Conservation (phyloP, 768 basidiomycete genomes). For the Serendipita sp. region DNA sequence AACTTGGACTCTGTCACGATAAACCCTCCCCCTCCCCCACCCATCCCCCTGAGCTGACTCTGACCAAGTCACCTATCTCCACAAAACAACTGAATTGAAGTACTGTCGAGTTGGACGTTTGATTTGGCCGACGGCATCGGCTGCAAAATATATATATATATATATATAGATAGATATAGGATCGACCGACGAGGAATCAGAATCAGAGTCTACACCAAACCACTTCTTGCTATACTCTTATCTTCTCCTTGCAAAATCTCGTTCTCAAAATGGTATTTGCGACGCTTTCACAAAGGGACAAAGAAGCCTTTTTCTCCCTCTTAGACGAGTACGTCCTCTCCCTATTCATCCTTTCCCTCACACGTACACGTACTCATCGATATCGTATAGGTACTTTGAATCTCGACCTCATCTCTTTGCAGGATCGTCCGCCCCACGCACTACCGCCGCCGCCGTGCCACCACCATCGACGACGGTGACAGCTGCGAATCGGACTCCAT, state of each 20-base stretch:
- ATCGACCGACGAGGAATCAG: too few relatives aligned
- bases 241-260: background rate
- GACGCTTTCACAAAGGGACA: background rate
- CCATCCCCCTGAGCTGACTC: too few relatives aligned
- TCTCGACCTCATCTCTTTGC: conserved; percentile 1
- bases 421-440: background rate
- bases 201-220: background rate
- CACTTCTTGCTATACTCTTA: background rate
- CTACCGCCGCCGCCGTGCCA: background rate
- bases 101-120: too few relatives aligned
- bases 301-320: background rate
- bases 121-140: too few relatives aligned
- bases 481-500: background rate
- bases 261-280: background rate
- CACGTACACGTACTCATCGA: background rate
- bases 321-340: conserved; percentile 1
- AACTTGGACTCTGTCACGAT: too few relatives aligned
- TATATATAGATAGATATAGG: too few relatives aligned
- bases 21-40: too few relatives aligned
- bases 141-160: too few relatives aligned
- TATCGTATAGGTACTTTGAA: background rate
- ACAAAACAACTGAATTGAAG: too few relatives aligned
- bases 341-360: background rate
- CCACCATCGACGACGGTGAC: background rate
- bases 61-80: too few relatives aligned